Evolutionary conservation across 306 rosid genomes (phyloP).

Genomic region (Vachellia pachyceras): DNA sequence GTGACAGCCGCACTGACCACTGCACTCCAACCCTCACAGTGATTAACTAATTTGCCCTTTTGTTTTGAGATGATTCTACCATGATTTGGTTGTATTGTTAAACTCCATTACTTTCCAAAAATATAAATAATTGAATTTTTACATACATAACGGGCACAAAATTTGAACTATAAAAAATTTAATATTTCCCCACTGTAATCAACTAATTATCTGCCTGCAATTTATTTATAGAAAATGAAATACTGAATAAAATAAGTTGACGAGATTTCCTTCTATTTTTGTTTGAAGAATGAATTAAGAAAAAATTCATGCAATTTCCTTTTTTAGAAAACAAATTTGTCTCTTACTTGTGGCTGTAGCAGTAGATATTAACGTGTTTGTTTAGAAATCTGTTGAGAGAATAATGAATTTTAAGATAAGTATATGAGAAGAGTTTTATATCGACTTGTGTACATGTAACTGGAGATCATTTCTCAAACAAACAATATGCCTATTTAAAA

Average conservation of each 20-base stretch:
- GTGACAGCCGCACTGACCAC: too few relatives aligned
- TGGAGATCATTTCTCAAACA: too few relatives aligned
- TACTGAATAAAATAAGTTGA: neutral
- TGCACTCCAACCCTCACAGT: too few relatives aligned
- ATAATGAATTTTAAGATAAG: too few relatives aligned
- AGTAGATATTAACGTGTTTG: too few relatives aligned
- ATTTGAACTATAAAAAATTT: too few relatives aligned
- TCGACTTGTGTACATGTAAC: too few relatives aligned
- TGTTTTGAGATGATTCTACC: neutral
- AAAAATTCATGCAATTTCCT: neutral
- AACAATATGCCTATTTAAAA: too few relatives aligned
- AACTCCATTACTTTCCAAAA: neutral
- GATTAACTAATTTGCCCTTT: neutral
- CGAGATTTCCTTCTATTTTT: neutral
- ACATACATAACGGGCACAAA: neutral
- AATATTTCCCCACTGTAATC: neutral
- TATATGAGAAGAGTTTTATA: too few relatives aligned
- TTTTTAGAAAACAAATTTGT: conserved; percentile 6
- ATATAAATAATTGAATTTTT: too few relatives aligned
- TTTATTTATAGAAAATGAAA: neutral
- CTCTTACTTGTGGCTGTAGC: neutral
- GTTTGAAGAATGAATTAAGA: neutral
- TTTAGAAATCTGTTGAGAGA: too few relatives aligned
- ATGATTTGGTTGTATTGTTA: neutral
- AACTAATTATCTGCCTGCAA: neutral